A percentile compares a stretch with the other conserved stretches of the same genome.
phyloP scores from a whole-genome alignment of 805 yeast species.

The Candida verbasci region DNA sequence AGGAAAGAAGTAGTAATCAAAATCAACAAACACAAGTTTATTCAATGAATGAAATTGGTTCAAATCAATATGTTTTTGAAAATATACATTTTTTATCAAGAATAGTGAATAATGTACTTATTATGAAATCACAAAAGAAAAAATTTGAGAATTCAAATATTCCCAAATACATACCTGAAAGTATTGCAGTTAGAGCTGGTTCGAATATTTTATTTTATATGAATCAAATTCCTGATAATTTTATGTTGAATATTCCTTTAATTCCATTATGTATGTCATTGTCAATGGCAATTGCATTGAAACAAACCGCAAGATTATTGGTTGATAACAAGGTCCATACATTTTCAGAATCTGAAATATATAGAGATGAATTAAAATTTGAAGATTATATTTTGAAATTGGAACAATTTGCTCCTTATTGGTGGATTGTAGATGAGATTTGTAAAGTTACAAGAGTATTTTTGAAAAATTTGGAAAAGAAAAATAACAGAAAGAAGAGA shows the following conservation, averaged over 20 bases:
- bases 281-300: conserved; percentile 22
- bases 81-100: conserved; percentile 23
- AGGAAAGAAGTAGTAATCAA: conserved; percentile 14
- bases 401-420: conserved; percentile 16
- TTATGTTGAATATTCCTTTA: conserved; percentile 20
- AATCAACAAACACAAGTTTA: background rate
- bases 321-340: conserved; percentile 3
- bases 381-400: conserved; percentile 18
- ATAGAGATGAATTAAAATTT: conserved; percentile 11
- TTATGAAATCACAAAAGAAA: conserved; percentile 23
- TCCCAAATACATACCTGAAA: conserved; percentile 20
- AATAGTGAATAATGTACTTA: conserved; percentile 22
- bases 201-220: conserved; percentile 24
- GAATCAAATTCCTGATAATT: conserved; percentile 14
- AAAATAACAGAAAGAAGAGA: background rate
- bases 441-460: conserved; percentile 19
- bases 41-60: background rate
- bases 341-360: conserved; percentile 6
- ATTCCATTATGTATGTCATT: conserved; percentile 23
- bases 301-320: conserved; percentile 12
- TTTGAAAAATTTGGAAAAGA: conserved; percentile 12
- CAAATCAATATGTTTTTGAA: conserved; percentile 14
- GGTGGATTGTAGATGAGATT: conserved; percentile 28
- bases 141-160: conserved; percentile 20
- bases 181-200: conserved; percentile 19